Percentiles rank a stretch among this genome's conserved stretches.
phyloP scores from a whole-genome alignment of 2,329 filamentous ascomycete genomes.

The Paecilomyces sp. region DNA sequence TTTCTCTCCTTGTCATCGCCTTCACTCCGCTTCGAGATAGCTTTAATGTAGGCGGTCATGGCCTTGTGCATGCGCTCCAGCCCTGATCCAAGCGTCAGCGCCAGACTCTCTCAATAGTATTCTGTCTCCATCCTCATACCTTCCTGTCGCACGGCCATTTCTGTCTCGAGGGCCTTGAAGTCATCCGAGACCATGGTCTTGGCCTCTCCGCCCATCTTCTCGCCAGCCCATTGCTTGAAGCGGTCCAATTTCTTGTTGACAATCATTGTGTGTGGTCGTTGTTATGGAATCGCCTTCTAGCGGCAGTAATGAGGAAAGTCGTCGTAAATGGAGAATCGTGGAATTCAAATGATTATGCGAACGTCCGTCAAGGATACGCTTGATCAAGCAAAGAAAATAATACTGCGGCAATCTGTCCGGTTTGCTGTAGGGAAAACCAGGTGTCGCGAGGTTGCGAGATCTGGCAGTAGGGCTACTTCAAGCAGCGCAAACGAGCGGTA shows the following conservation, averaged over 20 bases:
- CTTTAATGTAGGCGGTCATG: slow-evolving; percentile 81
- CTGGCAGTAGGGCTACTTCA: background rate
- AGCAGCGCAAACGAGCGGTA: background rate
- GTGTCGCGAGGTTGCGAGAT: background rate
- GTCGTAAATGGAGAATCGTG: background rate
- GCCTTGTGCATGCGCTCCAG: slow-evolving; percentile 85
- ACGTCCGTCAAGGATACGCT: background rate
- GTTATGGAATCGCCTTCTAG: background rate
- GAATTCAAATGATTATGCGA: background rate
- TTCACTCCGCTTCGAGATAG: slow-evolving; percentile 75
- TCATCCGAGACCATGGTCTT: slow-evolving; percentile 83
- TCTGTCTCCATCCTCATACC: slow-evolving; percentile 46
- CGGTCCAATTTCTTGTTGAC: slow-evolving; percentile 86
- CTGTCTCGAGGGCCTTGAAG: slow-evolving; percentile 80
- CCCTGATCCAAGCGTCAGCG: slow-evolving; percentile 44
- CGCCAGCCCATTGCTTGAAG: slow-evolving; percentile 95
- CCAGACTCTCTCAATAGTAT: background rate
- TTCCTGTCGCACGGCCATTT: slow-evolving; percentile 84
- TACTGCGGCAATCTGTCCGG: background rate
- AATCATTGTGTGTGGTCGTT: slow-evolving; percentile 41
- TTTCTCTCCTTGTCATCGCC: slow-evolving; percentile 83
- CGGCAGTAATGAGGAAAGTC: background rate
- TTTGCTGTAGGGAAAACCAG: background rate
- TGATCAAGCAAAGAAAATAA: background rate
- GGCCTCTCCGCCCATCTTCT: slow-evolving; percentile 88